Evolutionary conservation across 495 filamentous ascomycete species (phyloP).

Genomic region (Thermochaetoides thermophila): DNA sequence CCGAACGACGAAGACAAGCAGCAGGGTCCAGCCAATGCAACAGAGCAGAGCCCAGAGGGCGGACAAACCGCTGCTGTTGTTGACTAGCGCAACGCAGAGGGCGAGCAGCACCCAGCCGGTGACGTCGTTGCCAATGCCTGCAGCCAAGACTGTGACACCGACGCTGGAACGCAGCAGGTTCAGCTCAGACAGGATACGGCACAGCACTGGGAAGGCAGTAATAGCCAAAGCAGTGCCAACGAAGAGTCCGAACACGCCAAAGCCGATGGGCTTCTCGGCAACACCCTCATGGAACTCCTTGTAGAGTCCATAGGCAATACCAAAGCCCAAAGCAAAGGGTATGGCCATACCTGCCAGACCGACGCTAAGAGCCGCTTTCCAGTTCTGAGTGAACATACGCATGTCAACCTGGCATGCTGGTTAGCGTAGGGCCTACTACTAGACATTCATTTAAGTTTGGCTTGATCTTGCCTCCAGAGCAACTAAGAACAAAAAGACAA

Average conservation of each 20-base stretch:
- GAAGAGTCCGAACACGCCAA: slow-evolving; percentile 80
- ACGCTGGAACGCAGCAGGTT: slow-evolving; percentile 76
- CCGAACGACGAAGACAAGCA: slow-evolving; percentile 60
- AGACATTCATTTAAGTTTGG: background rate
- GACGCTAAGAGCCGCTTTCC: slow-evolving; percentile 70
- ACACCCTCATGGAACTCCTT: slow-evolving; percentile 57
- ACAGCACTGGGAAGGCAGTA: slow-evolving; percentile 91
- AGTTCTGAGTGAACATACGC: slow-evolving; percentile 71
- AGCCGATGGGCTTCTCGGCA: slow-evolving; percentile 37
- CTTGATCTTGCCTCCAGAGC: slow-evolving; percentile 55
- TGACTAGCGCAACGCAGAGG: slow-evolving; percentile 86
- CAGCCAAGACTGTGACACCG: slow-evolving; percentile 81
- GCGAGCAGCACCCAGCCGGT: slow-evolving; percentile 84
- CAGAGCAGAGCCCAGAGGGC: slow-evolving; percentile 78
- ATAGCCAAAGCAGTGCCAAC: slow-evolving; percentile 92
- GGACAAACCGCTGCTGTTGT: slow-evolving; percentile 68
- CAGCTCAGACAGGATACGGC: slow-evolving; percentile 85
- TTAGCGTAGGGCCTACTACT: background rate
- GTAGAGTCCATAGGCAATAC: slow-evolving; percentile 77
- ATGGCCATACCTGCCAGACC: slow-evolving; percentile 75
- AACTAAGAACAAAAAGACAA: slow-evolving; percentile 86
- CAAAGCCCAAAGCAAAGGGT: slow-evolving; percentile 54
- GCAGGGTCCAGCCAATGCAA: slow-evolving; percentile 59
- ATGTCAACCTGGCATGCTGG: slow-evolving; percentile 49
- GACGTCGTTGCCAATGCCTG: slow-evolving; percentile 92